phyloP scores from a whole-genome alignment of 2,329 filamentous ascomycete species.

The Diaporthe vexans region DNA sequence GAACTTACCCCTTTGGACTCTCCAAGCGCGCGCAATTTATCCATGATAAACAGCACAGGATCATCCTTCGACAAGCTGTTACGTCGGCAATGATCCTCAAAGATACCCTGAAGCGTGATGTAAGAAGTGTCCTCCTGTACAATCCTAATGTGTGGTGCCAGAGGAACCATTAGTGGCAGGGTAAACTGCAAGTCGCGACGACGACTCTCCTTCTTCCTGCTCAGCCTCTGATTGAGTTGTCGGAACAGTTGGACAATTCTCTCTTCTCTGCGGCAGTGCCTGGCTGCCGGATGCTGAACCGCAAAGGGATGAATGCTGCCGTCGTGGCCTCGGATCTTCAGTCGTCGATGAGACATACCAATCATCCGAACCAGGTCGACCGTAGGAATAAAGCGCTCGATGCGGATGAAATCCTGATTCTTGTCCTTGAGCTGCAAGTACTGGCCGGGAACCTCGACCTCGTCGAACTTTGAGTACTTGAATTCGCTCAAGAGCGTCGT shows the following conservation, averaged over 20 bases:
- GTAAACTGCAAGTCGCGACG: constrained; percentile 96
- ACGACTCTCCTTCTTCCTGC: constrained; percentile 94
- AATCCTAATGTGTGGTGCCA: constrained; percentile 94
- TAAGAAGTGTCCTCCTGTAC: constrained; percentile 97
- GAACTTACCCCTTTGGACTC: constrained; percentile 71
- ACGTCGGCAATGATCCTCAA: constrained; percentile 94
- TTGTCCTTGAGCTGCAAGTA: constrained; percentile 98
- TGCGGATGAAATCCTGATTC: constrained; percentile 98
- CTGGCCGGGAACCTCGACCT: constrained; percentile 97
- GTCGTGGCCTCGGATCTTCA: constrained; percentile 97
- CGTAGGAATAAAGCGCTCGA: constrained; percentile 95
- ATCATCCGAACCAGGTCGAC: constrained; percentile 94
- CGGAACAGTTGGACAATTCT: constrained; percentile 96
- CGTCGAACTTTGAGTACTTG: constrained; percentile 97
- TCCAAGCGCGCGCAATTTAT: constrained; percentile 85
- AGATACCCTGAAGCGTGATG: constrained; percentile 93
- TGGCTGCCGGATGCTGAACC: constrained; percentile 93
- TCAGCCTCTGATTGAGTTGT: constrained; percentile 93
- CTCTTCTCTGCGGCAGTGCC: constrained; percentile 94
- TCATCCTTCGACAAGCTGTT: constrained; percentile 94
- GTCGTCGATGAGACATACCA: constrained; percentile 89
- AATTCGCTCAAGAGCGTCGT: constrained; percentile 96
- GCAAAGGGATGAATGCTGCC: constrained; percentile 97
- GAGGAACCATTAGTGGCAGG: constrained; percentile 92
- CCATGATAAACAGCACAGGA: constrained; percentile 93